Evolutionary conservation across 2,329 filamentous ascomycete genomes (phyloP), one percentile per base, ranked within the genome.

Genomic region (Ascochyta clinopodiicola): DNA sequence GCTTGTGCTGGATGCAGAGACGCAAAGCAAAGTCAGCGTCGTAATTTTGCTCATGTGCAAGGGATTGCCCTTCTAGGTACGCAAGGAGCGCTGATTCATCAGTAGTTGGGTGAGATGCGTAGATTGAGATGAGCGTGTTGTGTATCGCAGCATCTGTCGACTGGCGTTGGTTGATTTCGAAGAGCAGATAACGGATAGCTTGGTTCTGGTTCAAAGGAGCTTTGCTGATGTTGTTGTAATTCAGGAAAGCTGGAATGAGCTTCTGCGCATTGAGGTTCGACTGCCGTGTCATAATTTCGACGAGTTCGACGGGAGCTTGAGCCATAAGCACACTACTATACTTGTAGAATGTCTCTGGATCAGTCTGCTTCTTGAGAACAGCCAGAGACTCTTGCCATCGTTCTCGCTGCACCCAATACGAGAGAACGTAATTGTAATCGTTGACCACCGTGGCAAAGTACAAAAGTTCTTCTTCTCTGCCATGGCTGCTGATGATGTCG

Each of bases 311-410:
- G 0, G 94, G 87, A 3, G 88, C 88, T 71, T 97, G 91, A 15
- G 88, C 89, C 89, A 99, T 96, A 43, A 99, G 84, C n/a, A 98
- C 93, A 68, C 89, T 96, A 79, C 92, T 95, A 75, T 98, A 97
- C 60, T 91, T 89, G 80, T 98, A 98, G 77, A 98, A 99, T 40
- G 96, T 91, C 45, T 96, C 92, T 0, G 91, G 86, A 45, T 96
- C 90, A 5, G 88, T 96, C 77, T 99, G 95, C 75, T 90, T 92
- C 79, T 97, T 96, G 47, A 99, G 82, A 36, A 98, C 92, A 51
- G 86, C 85, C 62, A 99, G 81, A 2, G 92, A 92, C 67, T 97
- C 92, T 4, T 81, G 78, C 95, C 95, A 99, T 66, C 91, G 86
- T 77, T 98, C 95, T 56, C 94, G 85, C 76, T 98, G 95, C 17